A percentile compares a stretch with the other conserved stretches of the same genome.
phyloP scores from a whole-genome alignment of 2,329 filamentous ascomycete species.

The Phialophora chinensis region DNA sequence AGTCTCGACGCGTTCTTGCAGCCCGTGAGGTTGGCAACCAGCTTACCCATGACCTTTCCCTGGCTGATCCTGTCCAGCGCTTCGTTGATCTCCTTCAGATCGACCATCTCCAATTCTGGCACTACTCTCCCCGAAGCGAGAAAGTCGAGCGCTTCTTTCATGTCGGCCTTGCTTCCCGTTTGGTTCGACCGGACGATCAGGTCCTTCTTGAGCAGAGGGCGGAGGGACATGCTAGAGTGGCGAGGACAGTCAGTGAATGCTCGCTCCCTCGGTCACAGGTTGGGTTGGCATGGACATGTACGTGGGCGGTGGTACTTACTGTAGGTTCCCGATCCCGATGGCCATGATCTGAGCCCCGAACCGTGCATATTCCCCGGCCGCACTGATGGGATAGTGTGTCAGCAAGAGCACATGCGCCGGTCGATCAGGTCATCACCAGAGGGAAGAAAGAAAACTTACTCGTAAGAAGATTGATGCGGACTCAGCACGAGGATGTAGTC shows the following conservation, averaged over 20 bases:
- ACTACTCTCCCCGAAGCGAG: conserved; percentile 15
- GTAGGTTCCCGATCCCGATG: conserved; percentile 21
- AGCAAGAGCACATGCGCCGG: neutral
- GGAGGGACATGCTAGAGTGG: conserved; percentile 12
- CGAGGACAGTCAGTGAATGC: too few relatives aligned
- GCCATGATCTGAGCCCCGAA: conserved; percentile 28
- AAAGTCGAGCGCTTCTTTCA: conserved; percentile 12
- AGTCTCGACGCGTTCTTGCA: neutral
- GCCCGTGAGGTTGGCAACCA: conserved; percentile 9
- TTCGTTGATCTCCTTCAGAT: conserved; percentile 11
- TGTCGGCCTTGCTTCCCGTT: conserved; percentile 21
- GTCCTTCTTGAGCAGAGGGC: conserved; percentile 19
- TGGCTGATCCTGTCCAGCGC: conserved; percentile 18
- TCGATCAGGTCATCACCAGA: neutral
- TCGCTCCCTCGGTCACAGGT: too few relatives aligned
- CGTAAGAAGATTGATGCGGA: conserved; percentile 24
- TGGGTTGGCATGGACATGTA: neutral
- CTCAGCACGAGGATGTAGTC: conserved; percentile 26
- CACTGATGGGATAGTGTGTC: conserved; percentile 2
- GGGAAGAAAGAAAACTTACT: conserved; percentile 13
- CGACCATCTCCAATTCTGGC: conserved; percentile 21
- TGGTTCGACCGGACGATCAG: conserved; percentile 20
- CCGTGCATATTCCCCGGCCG: conserved; percentile 20
- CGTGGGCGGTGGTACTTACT: conserved; percentile 10
- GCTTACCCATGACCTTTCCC: conserved; percentile 22